A percentile compares a stretch with the other conserved stretches of the same genome.
Evolutionary conservation across 2,329 filamentous ascomycete genomes (phyloP).

Genomic region (Xylariaceae sp.): DNA sequence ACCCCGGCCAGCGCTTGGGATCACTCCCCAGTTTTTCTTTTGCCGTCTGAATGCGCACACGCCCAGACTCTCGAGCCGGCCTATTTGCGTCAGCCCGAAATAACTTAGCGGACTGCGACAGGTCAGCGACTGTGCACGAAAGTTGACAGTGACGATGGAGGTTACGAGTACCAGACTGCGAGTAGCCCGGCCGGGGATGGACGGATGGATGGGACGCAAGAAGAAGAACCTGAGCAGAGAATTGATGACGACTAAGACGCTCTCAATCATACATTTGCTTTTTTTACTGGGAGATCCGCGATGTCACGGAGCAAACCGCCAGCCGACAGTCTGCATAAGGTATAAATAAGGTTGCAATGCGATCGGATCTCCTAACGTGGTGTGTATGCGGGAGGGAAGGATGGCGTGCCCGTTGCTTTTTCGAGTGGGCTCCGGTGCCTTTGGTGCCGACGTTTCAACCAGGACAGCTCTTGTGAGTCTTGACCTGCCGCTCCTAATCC

Average conservation of each 20-base stretch:
- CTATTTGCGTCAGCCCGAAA: not conserved
- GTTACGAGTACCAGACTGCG: not conserved
- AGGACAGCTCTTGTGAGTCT: constrained; percentile 13
- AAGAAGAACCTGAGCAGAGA: too few relatives aligned
- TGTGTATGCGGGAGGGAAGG: not conserved
- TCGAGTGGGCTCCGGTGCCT: constrained; percentile 1
- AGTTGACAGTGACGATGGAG: not conserved
- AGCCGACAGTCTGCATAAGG: constrained; percentile 4
- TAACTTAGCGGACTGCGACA: not conserved
- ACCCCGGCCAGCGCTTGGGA: not conserved
- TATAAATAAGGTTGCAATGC: constrained; percentile 6
- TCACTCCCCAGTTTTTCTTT: constrained; percentile 1
- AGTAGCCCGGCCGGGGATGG: not conserved
- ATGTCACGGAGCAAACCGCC: constrained; percentile 5
- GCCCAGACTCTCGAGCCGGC: not conserved
- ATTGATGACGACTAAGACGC: not conserved
- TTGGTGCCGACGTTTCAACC: constrained; percentile 11
- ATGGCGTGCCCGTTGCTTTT: constrained; percentile 10
- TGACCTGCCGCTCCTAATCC: constrained; percentile 6
- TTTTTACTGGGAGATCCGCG: constrained; percentile 3
- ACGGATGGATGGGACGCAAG: not conserved
- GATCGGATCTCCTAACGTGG: not conserved
- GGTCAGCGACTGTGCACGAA: not conserved
- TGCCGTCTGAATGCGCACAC: not conserved
- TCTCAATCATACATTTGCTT: constrained; percentile 10